Conservation (phyloP, 805 yeast species). For the Isabelozyma rhagii region DNA sequence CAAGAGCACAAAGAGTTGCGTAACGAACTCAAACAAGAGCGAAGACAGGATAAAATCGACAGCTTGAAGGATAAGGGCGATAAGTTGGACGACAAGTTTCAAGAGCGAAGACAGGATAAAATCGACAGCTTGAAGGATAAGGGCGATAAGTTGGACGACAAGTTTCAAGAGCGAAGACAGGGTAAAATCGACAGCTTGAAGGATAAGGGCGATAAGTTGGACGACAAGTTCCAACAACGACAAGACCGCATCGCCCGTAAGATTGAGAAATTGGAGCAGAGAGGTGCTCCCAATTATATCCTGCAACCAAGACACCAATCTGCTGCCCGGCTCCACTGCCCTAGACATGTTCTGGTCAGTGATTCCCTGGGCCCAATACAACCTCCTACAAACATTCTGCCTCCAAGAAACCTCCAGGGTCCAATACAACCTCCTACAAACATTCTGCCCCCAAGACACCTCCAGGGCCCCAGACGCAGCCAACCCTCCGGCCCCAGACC, state of each 20-base stretch:
- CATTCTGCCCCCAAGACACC: background rate
- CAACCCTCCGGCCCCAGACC: background rate
- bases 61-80: background rate
- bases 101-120: constrained; percentile 3
- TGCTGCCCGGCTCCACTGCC: background rate
- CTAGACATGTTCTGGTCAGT: too few species aligned
- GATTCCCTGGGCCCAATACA: too few species aligned
- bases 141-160: too few species aligned
- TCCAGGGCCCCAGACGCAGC: background rate
- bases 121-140: too few species aligned
- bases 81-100: too few species aligned
- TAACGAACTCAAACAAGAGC: constrained; percentile 1
- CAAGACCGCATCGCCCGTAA: background rate
- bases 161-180: constrained; percentile 1
- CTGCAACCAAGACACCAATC: background rate
- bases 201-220: background rate
- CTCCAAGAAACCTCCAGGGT: too few species aligned
- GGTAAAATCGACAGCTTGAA: constrained; percentile 1
- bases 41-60: constrained; percentile 2
- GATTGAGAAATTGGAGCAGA: too few species aligned
- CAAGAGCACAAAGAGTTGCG: constrained; percentile 2
- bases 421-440: too few species aligned
- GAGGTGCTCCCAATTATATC: background rate
- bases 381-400: too few species aligned
- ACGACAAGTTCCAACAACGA: background rate